phyloP scores from a whole-genome alignment of 495 filamentous ascomycete species.

The Aspergillus olivimuriae region DNA sequence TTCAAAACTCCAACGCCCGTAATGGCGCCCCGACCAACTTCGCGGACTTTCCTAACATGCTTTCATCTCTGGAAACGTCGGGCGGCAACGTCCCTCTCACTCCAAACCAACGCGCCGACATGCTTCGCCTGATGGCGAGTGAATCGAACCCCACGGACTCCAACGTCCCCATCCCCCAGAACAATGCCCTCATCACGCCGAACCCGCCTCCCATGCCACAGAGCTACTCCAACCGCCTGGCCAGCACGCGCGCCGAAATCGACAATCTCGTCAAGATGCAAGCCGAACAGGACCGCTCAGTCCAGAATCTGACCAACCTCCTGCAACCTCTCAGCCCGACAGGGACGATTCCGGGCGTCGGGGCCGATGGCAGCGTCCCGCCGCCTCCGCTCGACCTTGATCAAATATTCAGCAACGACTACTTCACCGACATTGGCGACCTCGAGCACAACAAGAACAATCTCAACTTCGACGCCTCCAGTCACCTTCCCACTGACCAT shows the following conservation, averaged over 20 bases:
- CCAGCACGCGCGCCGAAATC: constrained; percentile 62
- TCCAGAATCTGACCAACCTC: constrained; percentile 62
- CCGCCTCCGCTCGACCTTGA: constrained; percentile 55
- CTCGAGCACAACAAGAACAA: constrained; percentile 24
- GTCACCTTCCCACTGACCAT: constrained; percentile 7
- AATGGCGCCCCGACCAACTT: constrained; percentile 42
- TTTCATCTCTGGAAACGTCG: constrained; percentile 61
- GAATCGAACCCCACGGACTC: constrained; percentile 30
- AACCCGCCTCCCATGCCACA: constrained; percentile 54
- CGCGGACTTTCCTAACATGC: constrained; percentile 66
- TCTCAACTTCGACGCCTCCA: constrained; percentile 18
- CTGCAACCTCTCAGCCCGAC: constrained; percentile 74
- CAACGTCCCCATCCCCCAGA: constrained; percentile 18
- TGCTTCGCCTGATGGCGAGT: constrained; percentile 73
- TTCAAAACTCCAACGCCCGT: constrained; percentile 70
- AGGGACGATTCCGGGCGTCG: constrained; percentile 71
- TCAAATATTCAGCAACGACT: constrained; percentile 63
- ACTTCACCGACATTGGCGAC: constrained; percentile 43
- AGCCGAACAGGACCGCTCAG: constrained; percentile 61
- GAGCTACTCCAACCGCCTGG: constrained; percentile 44
- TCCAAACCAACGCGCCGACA: constrained; percentile 67
- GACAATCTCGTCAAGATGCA: constrained; percentile 69
- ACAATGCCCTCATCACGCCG: constrained; percentile 56
- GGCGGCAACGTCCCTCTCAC: constrained; percentile 63
- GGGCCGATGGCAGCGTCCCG: constrained; percentile 33